Base-by-base conservation (phyloP, 352 stramenopile species). In the Peronosclerospora sorghi region DNA sequence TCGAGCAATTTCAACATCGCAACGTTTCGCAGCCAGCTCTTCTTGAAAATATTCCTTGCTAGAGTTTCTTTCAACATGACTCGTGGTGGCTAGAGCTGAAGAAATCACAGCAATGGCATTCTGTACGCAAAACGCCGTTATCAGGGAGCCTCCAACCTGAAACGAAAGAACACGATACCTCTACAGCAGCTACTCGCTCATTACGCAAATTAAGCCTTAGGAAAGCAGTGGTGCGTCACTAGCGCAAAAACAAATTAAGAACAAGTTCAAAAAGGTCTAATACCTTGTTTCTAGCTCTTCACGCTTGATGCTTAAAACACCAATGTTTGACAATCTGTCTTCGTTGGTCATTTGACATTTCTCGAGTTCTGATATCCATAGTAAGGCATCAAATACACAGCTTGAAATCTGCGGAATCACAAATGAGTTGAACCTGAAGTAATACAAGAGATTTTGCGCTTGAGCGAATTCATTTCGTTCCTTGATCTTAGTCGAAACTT, bases 331-430 rank as follows among this genome's bases (percentile, higher is more conserved):
- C 19, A 68, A 43, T 1, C 43, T 37, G 17, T 76, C 65, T 40
- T 76, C 65, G 32, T 71, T 76, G n/a, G 50, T 46, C 65, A 76
- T 76, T 20, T 73, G 65, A 35, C 41, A 38, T 41, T 50, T 56
- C 48, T 76, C 65, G 7, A 76, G 46, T 41, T 76, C 65, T 76
- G 26, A 44, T 42, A 3, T 35, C 27, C 18, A 9, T 7, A 36
- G 41, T 1, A n/a, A 51, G n/a, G 45, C 8, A 62, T n/a, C 2
- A 10, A 17, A n/a, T 24, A 17, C 4, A 28, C 20, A 19, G 5
- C 8, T 6, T 14, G 32, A n/a, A n/a, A 43, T 19, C 7, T 37
- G n/a, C n/a, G n/a, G 5, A 13, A 32, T 18, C 6, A 35, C 29
- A 2, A 8, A 35, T 2, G 18, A 13, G 29, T 8, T 35, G 46